phyloP scores from a whole-genome alignment of 352 stramenopile genomes.

The Elongisporangium prolatum region DNA sequence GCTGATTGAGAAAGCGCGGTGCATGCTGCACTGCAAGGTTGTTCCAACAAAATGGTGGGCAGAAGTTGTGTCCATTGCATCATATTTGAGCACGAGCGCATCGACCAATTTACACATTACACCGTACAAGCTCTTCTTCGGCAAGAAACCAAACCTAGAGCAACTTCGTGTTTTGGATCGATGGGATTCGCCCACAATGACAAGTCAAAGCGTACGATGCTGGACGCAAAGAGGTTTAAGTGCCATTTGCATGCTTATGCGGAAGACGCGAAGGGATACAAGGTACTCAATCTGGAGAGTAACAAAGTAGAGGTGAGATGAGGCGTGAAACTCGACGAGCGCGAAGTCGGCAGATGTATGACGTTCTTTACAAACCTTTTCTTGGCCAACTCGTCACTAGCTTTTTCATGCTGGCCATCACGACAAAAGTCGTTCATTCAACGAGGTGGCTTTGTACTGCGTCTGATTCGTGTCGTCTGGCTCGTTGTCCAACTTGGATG shows the following conservation, averaged over 20 bases:
- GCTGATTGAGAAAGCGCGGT: slow-evolving; percentile 18
- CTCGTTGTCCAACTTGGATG: no score
- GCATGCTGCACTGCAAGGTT: slow-evolving; percentile 19
- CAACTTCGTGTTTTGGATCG: slow-evolving; percentile 24
- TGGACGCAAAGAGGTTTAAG: slow-evolving; percentile 18
- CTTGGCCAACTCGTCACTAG: no score
- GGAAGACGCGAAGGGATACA: slow-evolving; percentile 13
- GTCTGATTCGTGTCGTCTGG: no score
- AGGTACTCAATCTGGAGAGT: slow-evolving; percentile 11
- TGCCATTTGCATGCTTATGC: slow-evolving; percentile 19
- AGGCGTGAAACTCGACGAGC: slow-evolving; percentile 13
- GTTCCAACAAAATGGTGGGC: slow-evolving; percentile 18
- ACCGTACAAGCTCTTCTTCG: slow-evolving; percentile 18
- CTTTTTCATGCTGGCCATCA: no score
- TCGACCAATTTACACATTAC: slow-evolving; percentile 3
- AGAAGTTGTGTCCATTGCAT: slow-evolving; percentile 20
- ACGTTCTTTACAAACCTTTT: no score
- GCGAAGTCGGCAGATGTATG: no score
- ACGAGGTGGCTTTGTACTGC: no score
- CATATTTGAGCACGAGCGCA: slow-evolving; percentile 23
- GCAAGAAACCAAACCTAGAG: slow-evolving; percentile 7
- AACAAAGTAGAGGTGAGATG: slow-evolving; percentile 12
- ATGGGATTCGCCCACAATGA: slow-evolving; percentile 20
- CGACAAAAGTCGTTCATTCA: no score
- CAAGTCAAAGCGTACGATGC: slow-evolving; percentile 16